Percentiles rank a stretch among this genome's conserved stretches.
Conservation (phyloP, 495 filamentous ascomycete genomes). For the Aspergillus carlsbadensis region DNA sequence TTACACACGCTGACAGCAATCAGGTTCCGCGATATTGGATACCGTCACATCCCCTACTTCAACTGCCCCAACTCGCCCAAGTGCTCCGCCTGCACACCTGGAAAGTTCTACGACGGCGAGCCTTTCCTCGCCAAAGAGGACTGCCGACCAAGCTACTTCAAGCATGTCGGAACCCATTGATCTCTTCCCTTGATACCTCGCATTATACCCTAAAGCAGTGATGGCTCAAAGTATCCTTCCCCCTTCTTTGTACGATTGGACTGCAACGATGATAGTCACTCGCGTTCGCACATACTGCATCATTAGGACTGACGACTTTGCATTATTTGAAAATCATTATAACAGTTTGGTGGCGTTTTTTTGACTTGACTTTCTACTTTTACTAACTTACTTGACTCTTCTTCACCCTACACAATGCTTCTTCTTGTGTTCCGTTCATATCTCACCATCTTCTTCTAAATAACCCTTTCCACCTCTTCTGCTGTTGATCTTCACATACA, state of each 20-base stretch:
- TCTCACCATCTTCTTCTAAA: conserved; percentile 1
- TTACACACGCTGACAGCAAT: conserved; percentile 11
- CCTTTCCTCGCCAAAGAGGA: conserved; percentile 83
- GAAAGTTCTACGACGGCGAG: conserved; percentile 85
- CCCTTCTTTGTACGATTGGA: not conserved
- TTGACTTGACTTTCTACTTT: conserved; percentile 6
- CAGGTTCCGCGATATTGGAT: conserved; percentile 99
- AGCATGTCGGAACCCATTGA: conserved; percentile 81
- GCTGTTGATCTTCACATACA: not conserved
- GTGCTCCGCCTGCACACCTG: conserved; percentile 83
- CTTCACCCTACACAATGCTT: not conserved
- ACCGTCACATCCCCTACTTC: conserved; percentile 97
- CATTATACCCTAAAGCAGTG: conserved; percentile 1
- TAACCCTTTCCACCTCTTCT: conserved; percentile 9
- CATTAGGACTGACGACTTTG: conserved; percentile 27
- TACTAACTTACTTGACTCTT: not conserved
- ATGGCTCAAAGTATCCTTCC: not conserved
- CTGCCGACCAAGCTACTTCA: conserved; percentile 96
- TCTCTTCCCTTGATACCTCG: not conserved
- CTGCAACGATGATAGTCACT: not conserved
- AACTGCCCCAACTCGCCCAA: conserved; percentile 97
- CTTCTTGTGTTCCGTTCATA: conserved; percentile 5
- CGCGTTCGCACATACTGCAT: conserved; percentile 17
- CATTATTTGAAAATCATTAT: conserved; percentile 32
- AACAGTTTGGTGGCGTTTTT: conserved; percentile 23